Percentiles rank a stretch among this genome's conserved stretches.
Conservation (phyloP, 1,139 yeast genomes). For the Suhomyces wounanorum region DNA sequence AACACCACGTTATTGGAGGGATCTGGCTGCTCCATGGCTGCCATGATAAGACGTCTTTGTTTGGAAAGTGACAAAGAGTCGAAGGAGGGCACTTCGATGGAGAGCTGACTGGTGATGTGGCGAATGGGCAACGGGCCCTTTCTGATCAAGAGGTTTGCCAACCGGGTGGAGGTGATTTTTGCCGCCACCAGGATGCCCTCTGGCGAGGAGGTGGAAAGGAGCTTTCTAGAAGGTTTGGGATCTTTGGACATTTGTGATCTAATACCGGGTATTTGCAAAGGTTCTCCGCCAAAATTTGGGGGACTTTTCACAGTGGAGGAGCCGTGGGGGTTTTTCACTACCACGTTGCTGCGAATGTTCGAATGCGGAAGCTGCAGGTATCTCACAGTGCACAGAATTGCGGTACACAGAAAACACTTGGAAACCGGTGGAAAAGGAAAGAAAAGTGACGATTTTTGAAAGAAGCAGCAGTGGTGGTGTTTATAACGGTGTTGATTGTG, state of each 20-base stretch:
- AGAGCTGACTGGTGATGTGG: slow-evolving; percentile 78
- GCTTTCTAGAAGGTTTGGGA: slow-evolving; percentile 20
- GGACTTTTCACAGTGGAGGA: not conserved
- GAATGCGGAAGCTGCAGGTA: not conserved
- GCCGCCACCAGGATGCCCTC: slow-evolving; percentile 88
- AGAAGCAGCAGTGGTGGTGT: not conserved
- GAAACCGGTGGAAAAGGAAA: not conserved
- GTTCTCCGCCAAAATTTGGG: not conserved
- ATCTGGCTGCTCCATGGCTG: slow-evolving; percentile 74
- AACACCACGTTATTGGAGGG: slow-evolving; percentile 64
- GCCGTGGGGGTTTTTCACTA: not conserved
- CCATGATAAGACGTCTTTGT: slow-evolving; percentile 87
- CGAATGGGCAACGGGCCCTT: slow-evolving; percentile 92
- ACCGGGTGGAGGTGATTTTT: slow-evolving; percentile 76
- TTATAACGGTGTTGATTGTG: slow-evolving; percentile 1
- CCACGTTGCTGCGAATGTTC: not conserved
- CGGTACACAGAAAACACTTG: not conserved
- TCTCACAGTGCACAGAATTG: not conserved
- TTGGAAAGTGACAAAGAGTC: slow-evolving; percentile 80
- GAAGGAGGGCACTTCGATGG: slow-evolving; percentile 76
- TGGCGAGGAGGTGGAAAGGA: slow-evolving; percentile 78
- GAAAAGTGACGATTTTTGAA: not conserved
- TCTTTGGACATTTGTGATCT: slow-evolving; percentile 3
- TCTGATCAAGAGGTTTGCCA: slow-evolving; percentile 65
- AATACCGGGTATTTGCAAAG: not conserved